These are phyloP conservation scores for Vanderwaltozyma verrucispora DNA, from an alignment of 805 yeast genomes.

Conservation along the genomic window DNA sequence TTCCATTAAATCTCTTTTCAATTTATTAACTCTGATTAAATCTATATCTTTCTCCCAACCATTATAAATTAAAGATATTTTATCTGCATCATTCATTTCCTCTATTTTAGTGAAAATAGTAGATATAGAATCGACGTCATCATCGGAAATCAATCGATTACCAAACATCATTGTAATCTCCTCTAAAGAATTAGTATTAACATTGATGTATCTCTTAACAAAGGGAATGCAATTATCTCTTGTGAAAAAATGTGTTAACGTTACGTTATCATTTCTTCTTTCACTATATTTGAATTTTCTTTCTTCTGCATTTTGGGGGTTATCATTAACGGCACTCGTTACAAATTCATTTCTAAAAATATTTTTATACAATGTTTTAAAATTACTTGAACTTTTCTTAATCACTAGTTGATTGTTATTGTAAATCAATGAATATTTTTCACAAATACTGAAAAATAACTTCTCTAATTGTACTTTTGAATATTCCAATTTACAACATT, in stretches of 20 bases:
- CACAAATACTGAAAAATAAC: conserved; percentile 5
- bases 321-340: too few species aligned
- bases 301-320: too few species aligned
- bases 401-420: too few species aligned
- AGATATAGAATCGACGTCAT: too few species aligned
- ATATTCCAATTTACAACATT: conserved; percentile 8
- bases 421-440: conserved; percentile 2
- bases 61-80: too few species aligned
- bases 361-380: too few species aligned
- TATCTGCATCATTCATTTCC: neutral
- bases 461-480: conserved; percentile 12
- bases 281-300: too few species aligned
- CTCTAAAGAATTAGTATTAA: too few species aligned
- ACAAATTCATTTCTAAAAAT: too few species aligned
- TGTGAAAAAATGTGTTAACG: conserved; percentile 2
- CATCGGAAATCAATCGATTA: neutral
- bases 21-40: conserved; percentile 6
- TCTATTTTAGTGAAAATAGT: neutral
- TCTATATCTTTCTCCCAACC: conserved; percentile 11
- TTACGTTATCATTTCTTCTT: too few species aligned
- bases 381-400: too few species aligned
- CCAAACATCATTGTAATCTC: neutral
- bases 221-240: conserved; percentile 9
- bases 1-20: conserved; percentile 7
- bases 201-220: conserved; percentile 2